Percentiles rank a stretch among this genome's conserved stretches.
Conservation (phyloP, 768 basidiomycete genomes). For the Mrakia gelida region DNA sequence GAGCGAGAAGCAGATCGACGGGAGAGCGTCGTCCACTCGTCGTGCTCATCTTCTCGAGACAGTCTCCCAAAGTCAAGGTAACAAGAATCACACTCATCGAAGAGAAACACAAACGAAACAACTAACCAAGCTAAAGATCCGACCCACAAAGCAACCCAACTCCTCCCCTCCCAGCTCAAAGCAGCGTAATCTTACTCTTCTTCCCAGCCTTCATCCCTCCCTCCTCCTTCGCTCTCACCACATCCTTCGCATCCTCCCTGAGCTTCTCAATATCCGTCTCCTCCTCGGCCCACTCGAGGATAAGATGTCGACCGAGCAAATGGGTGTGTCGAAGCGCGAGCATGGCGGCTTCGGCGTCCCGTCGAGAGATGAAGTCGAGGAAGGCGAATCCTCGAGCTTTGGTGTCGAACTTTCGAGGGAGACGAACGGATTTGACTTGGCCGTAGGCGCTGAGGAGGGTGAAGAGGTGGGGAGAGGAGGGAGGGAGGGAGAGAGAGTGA, state of each 20-base stretch:
- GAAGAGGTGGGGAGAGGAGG: neutral
- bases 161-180: neutral
- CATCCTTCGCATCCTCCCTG: slow-evolving; percentile 58
- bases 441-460: slow-evolving; percentile 65
- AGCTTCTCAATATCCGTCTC: slow-evolving; percentile 41
- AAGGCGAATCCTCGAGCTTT: slow-evolving; percentile 93
- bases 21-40: too few species aligned
- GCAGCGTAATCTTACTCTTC: slow-evolving; percentile 25
- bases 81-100: too few species aligned
- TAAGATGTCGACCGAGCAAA: slow-evolving; percentile 89
- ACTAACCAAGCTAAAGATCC: too few species aligned
- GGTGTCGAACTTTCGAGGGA: slow-evolving; percentile 87
- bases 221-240: slow-evolving; percentile 49
- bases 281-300: slow-evolving; percentile 88
- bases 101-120: too few species aligned
- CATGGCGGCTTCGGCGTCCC: slow-evolving; percentile 86
- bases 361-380: slow-evolving; percentile 82
- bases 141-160: too few species aligned
- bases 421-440: slow-evolving; percentile 84
- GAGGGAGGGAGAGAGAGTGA: neutral
- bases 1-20: too few species aligned
- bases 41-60: too few species aligned
- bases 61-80: too few species aligned
- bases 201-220: slow-evolving; percentile 30
- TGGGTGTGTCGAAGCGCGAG: slow-evolving; percentile 86